Evolutionary conservation across 495 filamentous ascomycete genomes (phyloP).

Genomic region (Podospora australis): DNA sequence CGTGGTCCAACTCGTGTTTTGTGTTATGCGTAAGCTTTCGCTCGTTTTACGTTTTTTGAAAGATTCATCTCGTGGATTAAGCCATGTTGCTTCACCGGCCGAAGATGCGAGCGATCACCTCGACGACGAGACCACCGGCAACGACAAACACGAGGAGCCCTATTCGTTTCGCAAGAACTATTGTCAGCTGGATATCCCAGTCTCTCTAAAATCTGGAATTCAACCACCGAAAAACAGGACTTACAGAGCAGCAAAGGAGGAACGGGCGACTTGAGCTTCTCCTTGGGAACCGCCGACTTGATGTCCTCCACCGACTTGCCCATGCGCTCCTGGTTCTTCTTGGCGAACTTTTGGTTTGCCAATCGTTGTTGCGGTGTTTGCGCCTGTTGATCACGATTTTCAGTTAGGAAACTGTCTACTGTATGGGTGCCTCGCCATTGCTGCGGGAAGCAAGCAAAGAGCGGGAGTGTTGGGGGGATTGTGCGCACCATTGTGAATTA

Average conservation of each 20-base stretch:
- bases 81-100: constrained; percentile 37
- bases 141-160: constrained; percentile 75
- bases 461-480: background rate
- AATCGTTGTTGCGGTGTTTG: constrained; percentile 93
- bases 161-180: constrained; percentile 25
- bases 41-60: no score
- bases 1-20: no score
- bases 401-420: background rate
- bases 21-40: no score
- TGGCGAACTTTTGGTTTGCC: constrained; percentile 78
- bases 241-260: constrained; percentile 78
- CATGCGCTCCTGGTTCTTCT: constrained; percentile 69
- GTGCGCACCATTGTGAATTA: no score
- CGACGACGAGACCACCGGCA: constrained; percentile 78
- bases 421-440: background rate
- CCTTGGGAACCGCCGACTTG: constrained; percentile 57
- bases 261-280: constrained; percentile 65
- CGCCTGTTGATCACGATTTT: constrained; percentile 46
- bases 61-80: no score
- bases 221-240: constrained; percentile 23
- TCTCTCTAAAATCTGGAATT: no score
- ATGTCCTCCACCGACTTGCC: constrained; percentile 68
- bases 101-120: constrained; percentile 71
- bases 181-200: no score
- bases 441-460: no score